These are phyloP conservation scores for Auricularia sp. DNA, from an alignment of 768 basidiomycete species.

Conservation along the genomic window DNA sequence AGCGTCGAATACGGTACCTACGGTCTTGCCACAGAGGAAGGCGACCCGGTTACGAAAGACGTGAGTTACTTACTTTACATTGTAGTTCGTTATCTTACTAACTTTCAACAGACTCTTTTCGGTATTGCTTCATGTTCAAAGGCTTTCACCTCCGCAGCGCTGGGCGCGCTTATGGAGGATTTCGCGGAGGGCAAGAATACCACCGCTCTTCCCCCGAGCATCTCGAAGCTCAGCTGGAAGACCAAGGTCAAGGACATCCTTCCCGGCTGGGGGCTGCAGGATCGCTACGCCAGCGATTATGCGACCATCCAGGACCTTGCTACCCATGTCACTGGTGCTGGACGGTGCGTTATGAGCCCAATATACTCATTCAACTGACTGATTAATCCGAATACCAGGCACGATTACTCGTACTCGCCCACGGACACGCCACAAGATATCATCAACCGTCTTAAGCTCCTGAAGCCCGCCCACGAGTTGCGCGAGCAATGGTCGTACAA, in stretches of 20 bases:
- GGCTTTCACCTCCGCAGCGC: slow-evolving; percentile 27
- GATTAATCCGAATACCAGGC: slow-evolving; percentile 12
- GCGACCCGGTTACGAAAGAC: slow-evolving; percentile 21
- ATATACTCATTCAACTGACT: not conserved
- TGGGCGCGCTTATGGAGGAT: slow-evolving; percentile 35
- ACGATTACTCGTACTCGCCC: slow-evolving; percentile 23
- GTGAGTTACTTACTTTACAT: slow-evolving; percentile 16
- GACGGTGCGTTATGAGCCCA: slow-evolving; percentile 16
- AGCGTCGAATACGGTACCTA: slow-evolving; percentile 22
- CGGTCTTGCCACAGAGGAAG: slow-evolving; percentile 27
- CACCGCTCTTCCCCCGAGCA: slow-evolving; percentile 22
- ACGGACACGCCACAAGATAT: slow-evolving; percentile 18
- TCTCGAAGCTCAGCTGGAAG: slow-evolving; percentile 26
- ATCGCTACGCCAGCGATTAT: slow-evolving; percentile 29
- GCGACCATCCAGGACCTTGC: slow-evolving; percentile 29
- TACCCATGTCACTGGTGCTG: slow-evolving; percentile 31
- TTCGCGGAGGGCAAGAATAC: slow-evolving; percentile 25
- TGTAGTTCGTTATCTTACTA: not conserved
- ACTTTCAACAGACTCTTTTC: slow-evolving; percentile 26
- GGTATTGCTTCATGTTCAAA: slow-evolving; percentile 28
- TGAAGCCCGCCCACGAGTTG: slow-evolving; percentile 25
- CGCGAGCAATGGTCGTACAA: slow-evolving; percentile 30
- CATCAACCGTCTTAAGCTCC: slow-evolving; percentile 17
- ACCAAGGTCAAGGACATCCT: slow-evolving; percentile 28
- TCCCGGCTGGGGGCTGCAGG: slow-evolving; percentile 31